phyloP scores from a whole-genome alignment of 1,284 basidiomycete species.

The Pyrrhoderma noxium region DNA sequence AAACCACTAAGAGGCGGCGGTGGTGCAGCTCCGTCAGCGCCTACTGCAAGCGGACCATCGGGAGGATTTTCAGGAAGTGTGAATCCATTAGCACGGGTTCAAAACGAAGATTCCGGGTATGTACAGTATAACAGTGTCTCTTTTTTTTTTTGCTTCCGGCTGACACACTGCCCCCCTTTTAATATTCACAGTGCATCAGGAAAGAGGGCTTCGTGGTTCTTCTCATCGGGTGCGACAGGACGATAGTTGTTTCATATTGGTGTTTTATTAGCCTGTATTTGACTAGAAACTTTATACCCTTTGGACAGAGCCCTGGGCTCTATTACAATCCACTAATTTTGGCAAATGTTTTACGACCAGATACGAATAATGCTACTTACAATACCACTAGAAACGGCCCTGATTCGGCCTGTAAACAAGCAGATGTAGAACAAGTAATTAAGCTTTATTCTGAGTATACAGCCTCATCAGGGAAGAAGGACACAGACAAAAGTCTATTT shows the following conservation, averaged over 20 bases:
- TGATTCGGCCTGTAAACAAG: too few species aligned
- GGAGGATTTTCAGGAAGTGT: slow-evolving; percentile 38
- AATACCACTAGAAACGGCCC: too few species aligned
- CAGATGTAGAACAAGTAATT: too few species aligned
- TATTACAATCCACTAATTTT: too few species aligned
- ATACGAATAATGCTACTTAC: slow-evolving; percentile 1
- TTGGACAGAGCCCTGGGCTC: too few species aligned
- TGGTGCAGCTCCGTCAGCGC: slow-evolving; percentile 41
- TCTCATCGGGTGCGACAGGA: slow-evolving; percentile 28
- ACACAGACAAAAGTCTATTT: too few species aligned
- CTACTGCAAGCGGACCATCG: slow-evolving; percentile 33
- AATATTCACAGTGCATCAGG: slow-evolving; percentile 31
- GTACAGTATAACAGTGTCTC: slow-evolving; percentile 30
- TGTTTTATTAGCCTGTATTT: slow-evolving; percentile 9
- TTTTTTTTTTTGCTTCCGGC: slow-evolving; percentile 5
- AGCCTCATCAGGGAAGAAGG: too few species aligned
- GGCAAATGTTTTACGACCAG: too few species aligned
- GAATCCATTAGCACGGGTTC: slow-evolving; percentile 62
- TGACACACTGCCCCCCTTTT: slow-evolving; percentile 11
- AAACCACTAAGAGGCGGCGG: slow-evolving; percentile 93
- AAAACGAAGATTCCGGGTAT: slow-evolving; percentile 75
- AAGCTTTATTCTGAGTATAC: too few species aligned
- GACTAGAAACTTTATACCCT: slow-evolving; percentile 16
- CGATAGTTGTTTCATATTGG: slow-evolving; percentile 6
- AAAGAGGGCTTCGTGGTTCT: slow-evolving; percentile 85